Evolutionary conservation across 805 yeast genomes (phyloP).

Genomic region (Alloascoidea africana): DNA sequence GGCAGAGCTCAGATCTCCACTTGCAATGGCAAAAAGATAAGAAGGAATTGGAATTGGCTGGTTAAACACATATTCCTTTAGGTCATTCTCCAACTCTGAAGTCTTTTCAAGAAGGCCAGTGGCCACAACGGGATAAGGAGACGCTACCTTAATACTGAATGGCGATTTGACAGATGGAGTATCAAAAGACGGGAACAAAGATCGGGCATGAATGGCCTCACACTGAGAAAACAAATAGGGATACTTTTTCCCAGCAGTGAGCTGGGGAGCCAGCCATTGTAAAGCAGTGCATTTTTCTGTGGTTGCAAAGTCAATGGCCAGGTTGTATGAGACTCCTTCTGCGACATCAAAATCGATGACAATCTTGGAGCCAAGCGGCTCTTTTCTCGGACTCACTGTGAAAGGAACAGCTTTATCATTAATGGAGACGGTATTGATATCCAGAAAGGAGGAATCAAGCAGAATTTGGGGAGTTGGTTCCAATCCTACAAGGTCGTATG

Average conservation of each 20-base stretch:
- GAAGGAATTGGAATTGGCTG: constrained; percentile 82
- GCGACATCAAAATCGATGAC: constrained; percentile 12
- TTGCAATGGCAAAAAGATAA: constrained; percentile 70
- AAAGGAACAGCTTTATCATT: constrained; percentile 21
- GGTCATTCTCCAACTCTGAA: constrained; percentile 7
- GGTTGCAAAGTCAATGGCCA: constrained; percentile 41
- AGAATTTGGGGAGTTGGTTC: constrained; percentile 22
- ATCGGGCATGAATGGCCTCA: constrained; percentile 83
- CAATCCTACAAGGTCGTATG: constrained; percentile 24
- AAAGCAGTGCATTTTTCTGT: constrained; percentile 69
- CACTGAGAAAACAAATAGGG: constrained; percentile 79
- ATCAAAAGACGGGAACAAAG: constrained; percentile 81
- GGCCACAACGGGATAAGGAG: constrained; percentile 57
- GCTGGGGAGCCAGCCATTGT: constrained; percentile 67
- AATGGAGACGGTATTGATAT: constrained; percentile 27
- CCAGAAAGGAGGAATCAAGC: constrained; percentile 56
- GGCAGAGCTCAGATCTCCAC: constrained; percentile 59
- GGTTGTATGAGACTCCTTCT: constrained; percentile 4
- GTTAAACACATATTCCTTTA: constrained; percentile 29
- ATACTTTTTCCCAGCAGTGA: constrained; percentile 54
- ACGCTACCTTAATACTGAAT: constrained; percentile 39
- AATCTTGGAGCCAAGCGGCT: constrained; percentile 29
- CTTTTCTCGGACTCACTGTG: constrained; percentile 16
- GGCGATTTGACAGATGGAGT: constrained; percentile 74
- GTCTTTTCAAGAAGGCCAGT: constrained; percentile 35